These are phyloP conservation scores for Plectosphaerella plurivora DNA, from an alignment of 2,329 filamentous ascomycete genomes.

Conservation along the genomic window DNA sequence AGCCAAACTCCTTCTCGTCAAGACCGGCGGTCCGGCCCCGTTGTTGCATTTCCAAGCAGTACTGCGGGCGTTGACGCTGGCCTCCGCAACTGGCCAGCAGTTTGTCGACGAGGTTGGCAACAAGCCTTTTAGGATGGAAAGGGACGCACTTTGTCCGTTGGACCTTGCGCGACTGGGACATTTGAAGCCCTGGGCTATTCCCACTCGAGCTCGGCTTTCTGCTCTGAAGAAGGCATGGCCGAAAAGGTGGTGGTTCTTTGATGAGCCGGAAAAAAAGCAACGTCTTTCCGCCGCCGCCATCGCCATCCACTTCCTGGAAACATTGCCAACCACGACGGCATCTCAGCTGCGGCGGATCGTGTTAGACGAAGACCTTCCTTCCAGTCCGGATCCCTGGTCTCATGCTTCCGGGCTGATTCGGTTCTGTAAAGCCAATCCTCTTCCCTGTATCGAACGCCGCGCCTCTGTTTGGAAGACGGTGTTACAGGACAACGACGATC, in stretches of 20 bases:
- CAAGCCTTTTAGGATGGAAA: too few species aligned
- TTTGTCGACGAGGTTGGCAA: not conserved
- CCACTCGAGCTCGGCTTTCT: too few species aligned
- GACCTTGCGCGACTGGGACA: not conserved
- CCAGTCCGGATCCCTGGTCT: not conserved
- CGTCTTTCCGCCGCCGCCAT: conserved; percentile 3
- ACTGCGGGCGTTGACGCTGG: too few species aligned
- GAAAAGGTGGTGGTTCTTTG: too few species aligned
- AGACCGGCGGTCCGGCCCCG: too few species aligned
- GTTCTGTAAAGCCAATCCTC: not conserved
- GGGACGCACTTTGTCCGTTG: too few species aligned
- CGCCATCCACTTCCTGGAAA: not conserved
- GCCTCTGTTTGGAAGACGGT: not conserved
- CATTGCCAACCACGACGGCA: not conserved
- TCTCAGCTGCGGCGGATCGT: not conserved
- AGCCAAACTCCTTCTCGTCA: too few species aligned
- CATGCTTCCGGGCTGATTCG: conserved; percentile 3
- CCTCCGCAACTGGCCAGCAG: not conserved
- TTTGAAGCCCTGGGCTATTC: not conserved
- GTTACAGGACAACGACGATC: too few species aligned
- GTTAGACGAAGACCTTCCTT: not conserved
- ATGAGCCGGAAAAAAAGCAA: too few species aligned
- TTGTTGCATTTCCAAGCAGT: too few species aligned
- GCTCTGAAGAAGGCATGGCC: not conserved
- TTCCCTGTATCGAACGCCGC: not conserved